Evolutionary conservation across 139 green algal species (phyloP), one percentile per base, ranked within the genome.

Genomic region (Tetraselmis chui): DNA sequence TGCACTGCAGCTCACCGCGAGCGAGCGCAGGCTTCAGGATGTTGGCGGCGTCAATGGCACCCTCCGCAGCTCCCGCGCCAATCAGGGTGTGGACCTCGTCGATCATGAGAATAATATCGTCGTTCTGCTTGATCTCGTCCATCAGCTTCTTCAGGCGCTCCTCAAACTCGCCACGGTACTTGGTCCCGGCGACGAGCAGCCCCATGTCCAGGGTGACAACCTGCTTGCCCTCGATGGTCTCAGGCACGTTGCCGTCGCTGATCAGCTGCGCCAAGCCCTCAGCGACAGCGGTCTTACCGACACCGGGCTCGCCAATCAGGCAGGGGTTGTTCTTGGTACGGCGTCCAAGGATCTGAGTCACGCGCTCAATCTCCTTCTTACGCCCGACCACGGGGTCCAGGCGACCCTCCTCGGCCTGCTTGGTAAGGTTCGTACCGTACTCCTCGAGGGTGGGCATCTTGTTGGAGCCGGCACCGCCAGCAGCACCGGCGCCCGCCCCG

Each of bases 61-160:
- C 97, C 92, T 99, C 97, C 1, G 96, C 97, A 26, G 97, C 97
- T 83, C 97, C 97, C 28, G 97, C 97, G 30, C 97, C 97, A 32
- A 99, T 99, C 76, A 99, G 90, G 1, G 97, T 99, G 94, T 99
- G 97, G 28, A 99, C 92, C 90, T 98, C 93, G 87, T 97, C 93
- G 77, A 97, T 97, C 84, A 97, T 90, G 83, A 99, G 95, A 82
- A 99, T 99, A 86, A 99, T 99, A 79, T 99, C 93, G 59, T 98
- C 94, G 84, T 97, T 97, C 91, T 98, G 91, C 94, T 99, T 99
- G 90, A 99, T 98, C 93, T 99, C 97, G 59, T 99, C 95, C 97
- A 99, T 99, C 58, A 99, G 92, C 94, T 99, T 99, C 95, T 99
- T 99, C 31, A 99, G 90, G 25, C 97, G 93, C 93, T 99, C 97